Evolutionary conservation across 768 basidiomycete genomes (phyloP).

Genomic region (Boletus huronensis): DNA sequence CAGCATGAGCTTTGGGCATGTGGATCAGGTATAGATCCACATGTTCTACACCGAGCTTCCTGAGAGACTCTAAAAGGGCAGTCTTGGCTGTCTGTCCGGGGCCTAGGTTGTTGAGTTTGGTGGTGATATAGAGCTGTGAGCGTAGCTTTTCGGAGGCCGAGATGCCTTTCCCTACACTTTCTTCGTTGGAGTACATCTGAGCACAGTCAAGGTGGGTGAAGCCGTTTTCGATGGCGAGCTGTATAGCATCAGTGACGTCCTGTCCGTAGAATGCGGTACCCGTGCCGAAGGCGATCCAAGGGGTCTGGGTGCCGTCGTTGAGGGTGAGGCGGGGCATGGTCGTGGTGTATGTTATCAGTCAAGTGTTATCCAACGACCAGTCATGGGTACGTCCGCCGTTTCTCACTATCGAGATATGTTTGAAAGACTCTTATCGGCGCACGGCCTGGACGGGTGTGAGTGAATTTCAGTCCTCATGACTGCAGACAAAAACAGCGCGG

Average conservation of each 20-base stretch:
- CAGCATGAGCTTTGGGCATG: background rate
- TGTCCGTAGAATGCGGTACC: background rate
- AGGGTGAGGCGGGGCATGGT: background rate
- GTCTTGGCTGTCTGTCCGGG: background rate
- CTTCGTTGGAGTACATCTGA: constrained; percentile 6
- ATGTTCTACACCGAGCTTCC: background rate
- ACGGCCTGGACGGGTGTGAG: background rate
- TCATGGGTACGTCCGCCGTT: background rate
- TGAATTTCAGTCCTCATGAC: background rate
- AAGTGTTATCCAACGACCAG: background rate
- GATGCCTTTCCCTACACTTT: background rate
- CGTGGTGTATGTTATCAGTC: background rate
- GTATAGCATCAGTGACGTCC: background rate
- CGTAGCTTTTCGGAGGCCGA: background rate
- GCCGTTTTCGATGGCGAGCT: background rate
- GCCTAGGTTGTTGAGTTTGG: background rate
- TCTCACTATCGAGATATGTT: background rate
- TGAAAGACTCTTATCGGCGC: background rate
- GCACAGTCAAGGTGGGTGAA: background rate
- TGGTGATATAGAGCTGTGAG: constrained; percentile 1
- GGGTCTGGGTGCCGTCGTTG: background rate
- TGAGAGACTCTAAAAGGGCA: background rate
- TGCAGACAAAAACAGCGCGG: background rate
- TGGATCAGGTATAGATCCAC: constrained; percentile 1
- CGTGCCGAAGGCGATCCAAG: constrained; percentile 2